phyloP scores from a whole-genome alignment of 2,329 filamentous ascomycete genomes.

The Alternaria brassicicola region DNA sequence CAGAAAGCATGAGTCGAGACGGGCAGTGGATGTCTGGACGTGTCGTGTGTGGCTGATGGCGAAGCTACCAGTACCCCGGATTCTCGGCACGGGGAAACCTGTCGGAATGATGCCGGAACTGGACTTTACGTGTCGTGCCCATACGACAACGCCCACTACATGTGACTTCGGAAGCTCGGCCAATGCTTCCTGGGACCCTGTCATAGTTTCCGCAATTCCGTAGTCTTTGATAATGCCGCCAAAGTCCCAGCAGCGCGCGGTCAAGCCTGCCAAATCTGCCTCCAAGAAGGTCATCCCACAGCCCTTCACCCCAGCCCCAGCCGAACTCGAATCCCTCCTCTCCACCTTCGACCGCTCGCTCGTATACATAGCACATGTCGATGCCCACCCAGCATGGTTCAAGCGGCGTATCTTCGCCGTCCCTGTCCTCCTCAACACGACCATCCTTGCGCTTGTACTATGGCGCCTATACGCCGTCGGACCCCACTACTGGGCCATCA shows the following conservation, averaged over 20 bases:
- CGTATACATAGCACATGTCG: conserved; percentile 86
- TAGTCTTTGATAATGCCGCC: conserved; percentile 23
- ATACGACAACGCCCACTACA: background rate
- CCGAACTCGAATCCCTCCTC: conserved; percentile 69
- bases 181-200: conserved; percentile 2
- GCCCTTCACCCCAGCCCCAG: conserved; percentile 68
- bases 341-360: conserved; percentile 68
- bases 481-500: conserved; percentile 74
- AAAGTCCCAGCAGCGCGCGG: conserved; percentile 26
- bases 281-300: conserved; percentile 48
- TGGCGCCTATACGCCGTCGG: conserved; percentile 72
- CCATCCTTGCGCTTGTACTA: conserved; percentile 67
- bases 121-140: background rate
- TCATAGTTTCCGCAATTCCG: background rate
- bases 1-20: background rate
- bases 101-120: conserved; percentile 10
- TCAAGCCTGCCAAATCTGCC: conserved; percentile 10
- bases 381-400: conserved; percentile 69
- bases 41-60: background rate
- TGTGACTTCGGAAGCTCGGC: background rate
- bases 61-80: conserved; percentile 13
- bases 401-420: conserved; percentile 86
- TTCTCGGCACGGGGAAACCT: conserved; percentile 14
- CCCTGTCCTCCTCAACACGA: conserved; percentile 76
- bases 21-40: background rate